Evolutionary conservation across 1,139 yeast genomes (phyloP).

Genomic region (Suhomyces choctaworum): DNA sequence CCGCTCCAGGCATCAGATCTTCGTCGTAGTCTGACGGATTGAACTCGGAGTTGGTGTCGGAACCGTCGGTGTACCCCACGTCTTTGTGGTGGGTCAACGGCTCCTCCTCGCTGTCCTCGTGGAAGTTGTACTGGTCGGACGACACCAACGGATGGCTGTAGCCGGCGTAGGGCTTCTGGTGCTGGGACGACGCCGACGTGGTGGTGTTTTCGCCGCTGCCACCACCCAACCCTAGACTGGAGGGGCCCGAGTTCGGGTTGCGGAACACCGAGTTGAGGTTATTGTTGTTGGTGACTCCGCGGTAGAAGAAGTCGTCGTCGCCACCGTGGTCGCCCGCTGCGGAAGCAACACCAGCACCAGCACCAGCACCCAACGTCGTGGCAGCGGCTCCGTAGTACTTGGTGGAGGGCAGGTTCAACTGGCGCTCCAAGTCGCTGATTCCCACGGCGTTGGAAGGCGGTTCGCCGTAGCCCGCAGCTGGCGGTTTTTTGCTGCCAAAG

Average conservation of each 20-base stretch:
- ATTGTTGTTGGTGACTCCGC: conserved; percentile 49
- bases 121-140: conserved; percentile 19
- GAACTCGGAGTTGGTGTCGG: conserved; percentile 17
- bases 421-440: conserved; percentile 26
- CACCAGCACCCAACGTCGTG: conserved; percentile 13
- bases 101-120: conserved; percentile 18
- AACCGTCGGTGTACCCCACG: conserved; percentile 8
- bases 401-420: conserved; percentile 21
- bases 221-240: not conserved
- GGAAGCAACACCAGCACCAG: conserved; percentile 10
- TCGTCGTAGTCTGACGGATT: conserved; percentile 24
- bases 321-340: conserved; percentile 19
- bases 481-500: conserved; percentile 29
- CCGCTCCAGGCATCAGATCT: conserved; percentile 18
- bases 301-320: conserved; percentile 41
- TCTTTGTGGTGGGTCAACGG: conserved; percentile 12
- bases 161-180: conserved; percentile 15
- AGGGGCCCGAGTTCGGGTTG: conserved; percentile 9
- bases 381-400: conserved; percentile 19
- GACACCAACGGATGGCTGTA: conserved; percentile 16
- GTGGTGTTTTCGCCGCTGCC: conserved; percentile 16
- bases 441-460: conserved; percentile 19
- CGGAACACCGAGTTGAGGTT: conserved; percentile 45
- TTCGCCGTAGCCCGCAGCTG: conserved; percentile 13
- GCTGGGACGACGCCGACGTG: conserved; percentile 16